Evolutionary conservation across 306 rosid species (phyloP), one percentile per base, ranked within the genome.

Genomic region (Malus fusca): DNA sequence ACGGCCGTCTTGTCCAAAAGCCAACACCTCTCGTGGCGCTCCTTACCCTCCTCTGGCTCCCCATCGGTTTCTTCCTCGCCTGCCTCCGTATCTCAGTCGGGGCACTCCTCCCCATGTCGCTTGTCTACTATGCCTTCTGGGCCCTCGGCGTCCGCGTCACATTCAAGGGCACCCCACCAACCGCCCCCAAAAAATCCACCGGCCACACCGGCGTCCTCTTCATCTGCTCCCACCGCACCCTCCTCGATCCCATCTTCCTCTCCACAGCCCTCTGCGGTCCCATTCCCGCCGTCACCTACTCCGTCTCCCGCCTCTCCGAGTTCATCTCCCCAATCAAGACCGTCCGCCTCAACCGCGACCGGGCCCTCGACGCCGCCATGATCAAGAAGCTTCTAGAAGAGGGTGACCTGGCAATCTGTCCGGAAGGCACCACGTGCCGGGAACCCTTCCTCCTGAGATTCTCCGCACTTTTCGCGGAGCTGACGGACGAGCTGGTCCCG

Each of bases 191-290:
- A 31, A 87, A 87, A 67, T 74, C 89, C 23, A 51, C 56, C 1
- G 77, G 74, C 10, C 44, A 75, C 19, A 80, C 86, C 0, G 94
- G 93, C 0, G 91, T 91, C 30, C 92, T 93, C 66, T 93, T 91
- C 82, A 70, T 91, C 25, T 90, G 97, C 76, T 94, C 97, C 14
- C 97, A 91, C 28, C 84, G 92, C 53, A 86, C 90, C 51, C 83
- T 93, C 37, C 92, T 93, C 21, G 97, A 93, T 66, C 98, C 98
- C 1, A 88, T 93, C 46, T 91, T 93, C 81, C 97, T 91, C 77
- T 91, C 97, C 66, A 71, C 90, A 2, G 87, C 97, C 19, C 88
- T 93, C 6, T 79, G 96, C 62, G 92, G 93, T 11, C 90, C 94
- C 1, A 91, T 91, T 76, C 96, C 97, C 0, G 92, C 97, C 0